Base-by-base conservation (phyloP, 2,329 filamentous ascomycete species). In the Xylariaceae sp. region DNA sequence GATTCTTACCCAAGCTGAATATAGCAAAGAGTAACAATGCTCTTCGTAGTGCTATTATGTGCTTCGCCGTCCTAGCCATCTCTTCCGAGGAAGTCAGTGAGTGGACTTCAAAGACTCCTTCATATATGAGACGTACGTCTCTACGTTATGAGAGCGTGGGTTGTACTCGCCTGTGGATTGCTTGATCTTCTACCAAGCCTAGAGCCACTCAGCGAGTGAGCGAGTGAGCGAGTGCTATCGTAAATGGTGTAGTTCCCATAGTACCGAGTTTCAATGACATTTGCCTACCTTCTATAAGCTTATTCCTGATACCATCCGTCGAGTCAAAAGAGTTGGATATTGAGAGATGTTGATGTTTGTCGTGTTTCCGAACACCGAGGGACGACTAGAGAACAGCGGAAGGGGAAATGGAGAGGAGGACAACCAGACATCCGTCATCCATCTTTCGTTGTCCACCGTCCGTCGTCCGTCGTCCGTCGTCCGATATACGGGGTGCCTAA, bases 1-100 rank as follows among this genome's bases (percentile, higher is more conserved):
- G 19, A 26, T 29, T 41, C 55, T 54, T 53, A 60, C 58, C 56
- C 31, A 58, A 35, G 43, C 41, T 49, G 11, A 55, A 8, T 9
- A 58, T 37, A 51, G 40, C 50, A 27, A 54, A 35, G 45, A 60
- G 53, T 37, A 58, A 4, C 41, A 46, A 39, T 9, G 41, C 35
- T 11, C 43, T 50, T 26, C 3, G 43, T 11, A 47, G n/a, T 35
- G 42, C 9, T 41, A 29, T n/a, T 27, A 11, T 53, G 19, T 19
- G 19, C 19, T 19, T 19, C 19, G 19, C 19, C 30, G 32, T 32
- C 31, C 40, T 52, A 49, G 55, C 56, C 46, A 53, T 53, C 9
- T 44, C 41, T 42, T 3, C 26, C 29, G 29, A 31, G 26, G 7
- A 19, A 32, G 39, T 40, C 11, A 31, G 35, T 39, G 5, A 45